Evolutionary conservation across 2,329 filamentous ascomycete species (phyloP).

Genomic region (Aspergillus pseudoterreus): DNA sequence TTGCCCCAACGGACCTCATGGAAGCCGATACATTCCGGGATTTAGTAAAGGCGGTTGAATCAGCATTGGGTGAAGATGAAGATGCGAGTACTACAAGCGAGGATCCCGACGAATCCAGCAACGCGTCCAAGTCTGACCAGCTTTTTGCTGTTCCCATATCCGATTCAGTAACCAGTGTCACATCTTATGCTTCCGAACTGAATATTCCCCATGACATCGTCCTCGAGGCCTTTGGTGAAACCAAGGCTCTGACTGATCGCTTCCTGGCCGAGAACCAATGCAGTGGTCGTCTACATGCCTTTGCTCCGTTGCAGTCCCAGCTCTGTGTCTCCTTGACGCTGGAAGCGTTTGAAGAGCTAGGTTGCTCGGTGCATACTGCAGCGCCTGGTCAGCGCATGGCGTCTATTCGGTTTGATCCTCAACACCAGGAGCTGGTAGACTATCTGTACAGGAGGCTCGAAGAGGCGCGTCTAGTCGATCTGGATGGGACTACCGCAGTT

Average conservation of each 20-base stretch:
- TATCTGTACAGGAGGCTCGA: constrained; percentile 34
- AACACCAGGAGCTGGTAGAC: constrained; percentile 28
- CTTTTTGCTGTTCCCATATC: neutral
- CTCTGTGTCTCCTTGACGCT: constrained; percentile 22
- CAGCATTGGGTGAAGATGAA: constrained; percentile 2
- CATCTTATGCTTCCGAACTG: constrained; percentile 4
- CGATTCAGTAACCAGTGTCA: constrained; percentile 5
- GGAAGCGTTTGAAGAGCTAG: constrained; percentile 36
- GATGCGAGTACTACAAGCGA: neutral
- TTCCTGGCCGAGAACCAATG: constrained; percentile 22
- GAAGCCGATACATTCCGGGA: constrained; percentile 27
- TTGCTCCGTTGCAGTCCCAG: constrained; percentile 22
- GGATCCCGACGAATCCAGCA: neutral
- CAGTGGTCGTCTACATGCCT: constrained; percentile 21
- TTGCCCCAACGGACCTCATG: constrained; percentile 25
- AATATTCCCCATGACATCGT: constrained; percentile 7
- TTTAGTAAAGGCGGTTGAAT: constrained; percentile 25
- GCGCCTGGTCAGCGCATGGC: constrained; percentile 14
- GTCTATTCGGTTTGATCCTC: constrained; percentile 21
- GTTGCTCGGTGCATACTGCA: constrained; percentile 20
- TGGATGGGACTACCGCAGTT: constrained; percentile 20
- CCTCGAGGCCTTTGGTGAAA: constrained; percentile 24
- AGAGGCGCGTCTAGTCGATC: constrained; percentile 28
- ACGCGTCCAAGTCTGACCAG: neutral
- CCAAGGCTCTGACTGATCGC: constrained; percentile 24